phyloP scores from a whole-genome alignment of 2,329 filamentous ascomycete genomes.

The Colletotrichum magnum region DNA sequence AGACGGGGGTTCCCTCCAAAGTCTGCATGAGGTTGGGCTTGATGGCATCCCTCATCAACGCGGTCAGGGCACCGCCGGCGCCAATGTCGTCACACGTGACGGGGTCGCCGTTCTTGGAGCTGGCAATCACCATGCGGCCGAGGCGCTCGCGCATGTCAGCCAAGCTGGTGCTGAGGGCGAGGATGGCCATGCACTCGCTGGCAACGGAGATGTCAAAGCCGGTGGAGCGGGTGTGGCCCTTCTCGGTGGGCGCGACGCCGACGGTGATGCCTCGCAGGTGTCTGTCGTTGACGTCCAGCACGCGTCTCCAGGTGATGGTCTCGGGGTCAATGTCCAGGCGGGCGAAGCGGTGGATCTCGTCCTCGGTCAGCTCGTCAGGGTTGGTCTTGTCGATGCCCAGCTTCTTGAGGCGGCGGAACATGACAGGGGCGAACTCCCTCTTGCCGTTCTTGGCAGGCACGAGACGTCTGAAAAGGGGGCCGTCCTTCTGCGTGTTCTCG shows the following conservation, averaged over 20 bases:
- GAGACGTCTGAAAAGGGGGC: constrained; percentile 86
- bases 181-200: constrained; percentile 97
- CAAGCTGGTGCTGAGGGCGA: constrained; percentile 91
- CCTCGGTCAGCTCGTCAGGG: constrained; percentile 89
- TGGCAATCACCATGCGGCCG: constrained; percentile 95
- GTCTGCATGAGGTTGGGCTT: constrained; percentile 99
- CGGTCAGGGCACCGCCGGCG: constrained; percentile 90
- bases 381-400: constrained; percentile 96
- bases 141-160: constrained; percentile 92
- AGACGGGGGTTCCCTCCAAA: constrained; percentile 95
- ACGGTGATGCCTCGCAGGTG: constrained; percentile 92
- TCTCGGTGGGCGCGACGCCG: constrained; percentile 90
- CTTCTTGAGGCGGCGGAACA: constrained; percentile 95
- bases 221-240: constrained; percentile 88
- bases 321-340: constrained; percentile 95
- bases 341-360: constrained; percentile 91
- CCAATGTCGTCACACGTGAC: constrained; percentile 97
- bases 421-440: constrained; percentile 87
- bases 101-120: constrained; percentile 86
- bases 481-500: constrained; percentile 94
- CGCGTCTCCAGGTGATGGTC: constrained; percentile 97
- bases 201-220: constrained; percentile 98
- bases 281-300: constrained; percentile 97
- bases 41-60: constrained; percentile 97
- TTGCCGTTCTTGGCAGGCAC: constrained; percentile 93